A percentile compares a stretch with the other conserved stretches of the same genome.
Conservation (phyloP, 83 land plant genomes). For the Thuja plicata region DNA sequence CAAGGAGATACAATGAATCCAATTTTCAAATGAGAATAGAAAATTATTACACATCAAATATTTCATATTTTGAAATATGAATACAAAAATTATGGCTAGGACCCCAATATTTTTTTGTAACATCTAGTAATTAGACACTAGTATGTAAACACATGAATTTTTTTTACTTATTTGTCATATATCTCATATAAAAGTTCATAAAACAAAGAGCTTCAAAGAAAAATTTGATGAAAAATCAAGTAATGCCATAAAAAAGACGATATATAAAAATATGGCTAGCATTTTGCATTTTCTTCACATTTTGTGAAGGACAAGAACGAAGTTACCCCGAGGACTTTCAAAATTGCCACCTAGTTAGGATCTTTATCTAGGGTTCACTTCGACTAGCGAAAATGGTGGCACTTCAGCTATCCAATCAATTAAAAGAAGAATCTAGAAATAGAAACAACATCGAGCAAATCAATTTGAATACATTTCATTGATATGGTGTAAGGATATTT, state of each 20-base stretch:
- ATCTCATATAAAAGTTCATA: background rate
- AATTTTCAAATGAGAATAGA: background rate
- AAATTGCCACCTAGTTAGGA: background rate
- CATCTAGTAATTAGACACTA: background rate
- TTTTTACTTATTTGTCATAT: no score
- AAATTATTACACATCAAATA: no score
- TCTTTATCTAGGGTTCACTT: background rate
- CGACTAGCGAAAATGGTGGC: background rate
- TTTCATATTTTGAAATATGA: background rate
- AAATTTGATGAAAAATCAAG: background rate
- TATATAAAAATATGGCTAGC: no score
- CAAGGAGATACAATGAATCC: background rate
- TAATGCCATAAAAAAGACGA: background rate
- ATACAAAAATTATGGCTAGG: background rate
- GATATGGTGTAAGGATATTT: no score
- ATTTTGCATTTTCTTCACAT: background rate
- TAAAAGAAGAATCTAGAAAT: no score
- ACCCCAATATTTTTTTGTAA: background rate
- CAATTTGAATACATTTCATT: no score
- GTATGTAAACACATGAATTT: no score
- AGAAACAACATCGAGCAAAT: no score
- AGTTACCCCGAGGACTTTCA: background rate
- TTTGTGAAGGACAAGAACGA: background rate
- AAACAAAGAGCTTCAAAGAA: background rate
- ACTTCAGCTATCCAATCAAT: no score